Base-by-base conservation (phyloP, 2,329 filamentous ascomycete species). In the Lecanicillium sp. region DNA sequence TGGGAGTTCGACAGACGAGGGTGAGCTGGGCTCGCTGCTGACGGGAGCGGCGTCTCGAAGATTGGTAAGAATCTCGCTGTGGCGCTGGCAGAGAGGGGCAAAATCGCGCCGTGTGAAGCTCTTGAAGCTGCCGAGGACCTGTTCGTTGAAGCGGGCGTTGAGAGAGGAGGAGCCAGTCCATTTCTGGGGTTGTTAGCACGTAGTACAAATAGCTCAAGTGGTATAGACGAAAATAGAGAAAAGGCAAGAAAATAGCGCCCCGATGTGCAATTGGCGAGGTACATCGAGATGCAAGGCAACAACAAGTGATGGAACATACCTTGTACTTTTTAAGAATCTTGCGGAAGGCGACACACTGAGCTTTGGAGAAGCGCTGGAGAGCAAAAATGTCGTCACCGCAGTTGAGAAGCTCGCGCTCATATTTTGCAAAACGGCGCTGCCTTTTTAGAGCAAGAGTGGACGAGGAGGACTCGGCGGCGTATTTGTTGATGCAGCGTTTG, bases 241-340 rank as follows among this genome's bases (percentile, higher is more conserved):
- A n/a, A n/a, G n/a, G n/a, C n/a, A n/a, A n/a, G n/a, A n/a, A n/a
- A n/a, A n/a, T n/a, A n/a, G n/a, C n/a, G n/a, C n/a, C n/a, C n/a
- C n/a, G n/a, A n/a, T n/a, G n/a, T n/a, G n/a, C n/a, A n/a, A n/a
- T n/a, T n/a, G n/a, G n/a, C n/a, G n/a, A n/a, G n/a, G n/a, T n/a
- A n/a, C n/a, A n/a, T n/a, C n/a, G n/a, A n/a, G n/a, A n/a, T n/a
- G n/a, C n/a, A n/a, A n/a, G n/a, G n/a, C n/a, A n/a, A n/a, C n/a
- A n/a, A n/a, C n/a, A n/a, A n/a, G n/a, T n/a, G n/a, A n/a, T n/a
- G n/a, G n/a, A 44, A 49, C 67, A n/a, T 67, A 79, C 78, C 71
- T 74, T 78, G 67, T 93, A 91, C 62, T 94, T 94, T 63, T 91
- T 93, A 27, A 90, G 70, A 30, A 94, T 83, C 67, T 94, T 94